Base-by-base conservation (phyloP, 2,329 filamentous ascomycete genomes). In the Penicillium hordei region DNA sequence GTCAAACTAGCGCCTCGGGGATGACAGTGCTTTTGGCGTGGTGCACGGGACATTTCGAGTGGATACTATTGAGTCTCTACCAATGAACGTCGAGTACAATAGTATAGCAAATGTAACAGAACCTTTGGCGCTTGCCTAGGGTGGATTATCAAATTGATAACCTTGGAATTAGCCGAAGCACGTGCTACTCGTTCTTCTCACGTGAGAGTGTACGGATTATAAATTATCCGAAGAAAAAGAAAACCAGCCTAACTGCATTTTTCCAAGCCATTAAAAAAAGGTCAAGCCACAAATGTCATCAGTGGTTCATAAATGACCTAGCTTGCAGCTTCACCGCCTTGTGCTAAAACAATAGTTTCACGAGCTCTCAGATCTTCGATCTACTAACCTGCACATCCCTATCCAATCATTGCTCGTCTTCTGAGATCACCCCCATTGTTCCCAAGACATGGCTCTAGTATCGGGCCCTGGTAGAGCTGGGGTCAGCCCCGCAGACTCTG, bases 401-500 rank as follows among this genome's bases (percentile, higher is more conserved):
- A 46, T 45, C 61, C 60, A 63, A 61, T 61, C 60, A 63, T 12
- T n/a, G 33, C 33, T 33, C 29, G 17, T 19, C 51, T 42, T 49
- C 38, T 29, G 12, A 23, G 44, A 13, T 39, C 45, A 59, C 51
- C 49, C 43, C 42, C 52, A 52, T 33, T 38, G 38, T 36, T 23
- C 46, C 46, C 33, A 15, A 40, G 44, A 55, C 29, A 88, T 87
- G 85, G 83, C 85, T 43, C 76, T 87, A 48, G 83, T 83, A 59
- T 83, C 84, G 50, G 84, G 84, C 25, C 84, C 84, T 46, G 84
- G 84, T 55, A 78, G 82, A 60, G 84, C 81, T 63, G 72, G 72
- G 56, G 72, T 68, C 45, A 69, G 60, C 59, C 77, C 79, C 19
- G 70, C 76, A 57, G 79, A 82, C 63, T 76, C 83, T 62, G 75